A percentile compares a stretch with the other conserved stretches of the same genome.
Evolutionary conservation across 2,329 filamentous ascomycete species (phyloP).

Genomic region (Epichloe coenophiala): DNA sequence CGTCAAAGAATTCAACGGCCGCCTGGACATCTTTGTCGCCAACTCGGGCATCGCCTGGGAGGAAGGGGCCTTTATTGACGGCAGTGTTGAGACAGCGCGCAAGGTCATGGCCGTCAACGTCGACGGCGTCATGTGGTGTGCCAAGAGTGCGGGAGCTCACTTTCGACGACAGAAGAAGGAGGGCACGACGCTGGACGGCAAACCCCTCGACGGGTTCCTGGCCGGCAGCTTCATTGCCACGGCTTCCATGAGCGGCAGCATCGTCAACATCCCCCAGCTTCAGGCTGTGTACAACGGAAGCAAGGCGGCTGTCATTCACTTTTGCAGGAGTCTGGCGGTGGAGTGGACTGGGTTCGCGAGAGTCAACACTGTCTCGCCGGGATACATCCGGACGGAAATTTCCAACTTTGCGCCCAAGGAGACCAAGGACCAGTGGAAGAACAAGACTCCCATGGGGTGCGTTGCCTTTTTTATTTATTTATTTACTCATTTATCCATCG

Average conservation of each 20-base stretch:
- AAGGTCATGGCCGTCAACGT: slow-evolving; percentile 59
- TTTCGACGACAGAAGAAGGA: slow-evolving; percentile 59
- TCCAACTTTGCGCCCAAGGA: slow-evolving; percentile 50
- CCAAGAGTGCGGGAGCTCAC: slow-evolving; percentile 53
- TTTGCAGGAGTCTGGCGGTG: slow-evolving; percentile 55
- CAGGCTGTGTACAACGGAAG: slow-evolving; percentile 63
- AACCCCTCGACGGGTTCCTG: slow-evolving; percentile 44
- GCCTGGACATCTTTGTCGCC: slow-evolving; percentile 37
- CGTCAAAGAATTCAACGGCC: slow-evolving; percentile 55
- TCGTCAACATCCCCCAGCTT: slow-evolving; percentile 60
- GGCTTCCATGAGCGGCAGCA: slow-evolving; percentile 64
- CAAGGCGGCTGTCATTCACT: slow-evolving; percentile 50
- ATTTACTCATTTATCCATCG: too few species aligned
- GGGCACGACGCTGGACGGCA: slow-evolving; percentile 47
- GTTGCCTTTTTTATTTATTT: slow-evolving; percentile 5
- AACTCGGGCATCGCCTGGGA: slow-evolving; percentile 17
- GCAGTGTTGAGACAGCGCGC: slow-evolving; percentile 47
- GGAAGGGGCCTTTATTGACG: slow-evolving; percentile 53
- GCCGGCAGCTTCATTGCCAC: slow-evolving; percentile 65
- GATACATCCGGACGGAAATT: slow-evolving; percentile 65
- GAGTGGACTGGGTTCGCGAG: slow-evolving; percentile 68
- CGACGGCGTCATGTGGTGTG: slow-evolving; percentile 67
- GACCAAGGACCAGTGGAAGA: slow-evolving; percentile 59
- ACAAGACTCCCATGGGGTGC: slow-evolving; percentile 66
- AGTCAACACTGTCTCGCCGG: slow-evolving; percentile 59